Evolutionary conservation across 495 filamentous ascomycete genomes (phyloP).

Genomic region (Penicillium antarcticum): DNA sequence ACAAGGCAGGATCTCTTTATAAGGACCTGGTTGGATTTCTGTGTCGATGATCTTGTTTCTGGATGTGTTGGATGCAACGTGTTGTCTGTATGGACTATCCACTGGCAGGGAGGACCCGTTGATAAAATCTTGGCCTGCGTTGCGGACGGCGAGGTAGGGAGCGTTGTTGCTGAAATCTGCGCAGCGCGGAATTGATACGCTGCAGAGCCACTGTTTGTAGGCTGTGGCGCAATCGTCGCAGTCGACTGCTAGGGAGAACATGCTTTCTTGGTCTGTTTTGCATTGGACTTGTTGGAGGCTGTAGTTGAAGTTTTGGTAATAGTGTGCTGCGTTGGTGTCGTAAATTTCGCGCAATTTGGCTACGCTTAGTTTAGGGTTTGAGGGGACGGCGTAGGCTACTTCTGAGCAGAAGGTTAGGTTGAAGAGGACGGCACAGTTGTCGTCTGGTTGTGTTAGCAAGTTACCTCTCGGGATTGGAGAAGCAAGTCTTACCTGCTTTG

Average conservation of each 20-base stretch:
- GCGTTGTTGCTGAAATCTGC: constrained; percentile 65
- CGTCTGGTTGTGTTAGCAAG: constrained; percentile 36
- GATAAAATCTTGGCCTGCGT: constrained; percentile 62
- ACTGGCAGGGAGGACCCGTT: constrained; percentile 56
- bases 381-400: constrained; percentile 85
- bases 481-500: constrained; percentile 58
- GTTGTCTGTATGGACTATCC: constrained; percentile 28
- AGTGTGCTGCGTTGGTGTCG: constrained; percentile 55
- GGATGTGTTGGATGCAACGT: constrained; percentile 44
- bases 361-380: constrained; percentile 52
- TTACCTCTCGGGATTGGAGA: no score
- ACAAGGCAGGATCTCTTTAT: constrained; percentile 90
- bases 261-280: constrained; percentile 62
- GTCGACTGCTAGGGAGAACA: constrained; percentile 74
- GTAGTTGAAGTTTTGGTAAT: constrained; percentile 75
- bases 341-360: constrained; percentile 60
- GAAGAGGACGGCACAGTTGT: constrained; percentile 80
- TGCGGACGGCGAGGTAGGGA: constrained; percentile 62
- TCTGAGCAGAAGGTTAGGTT: constrained; percentile 81
- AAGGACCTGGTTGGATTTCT: constrained; percentile 74
- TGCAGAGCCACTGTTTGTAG: constrained; percentile 94
- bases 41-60: constrained; percentile 71
- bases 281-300: constrained; percentile 83
- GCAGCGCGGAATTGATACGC: constrained; percentile 88
- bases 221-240: constrained; percentile 74